phyloP scores from a whole-genome alignment of 768 basidiomycete genomes.

The Tricholoma bakamatsutake region DNA sequence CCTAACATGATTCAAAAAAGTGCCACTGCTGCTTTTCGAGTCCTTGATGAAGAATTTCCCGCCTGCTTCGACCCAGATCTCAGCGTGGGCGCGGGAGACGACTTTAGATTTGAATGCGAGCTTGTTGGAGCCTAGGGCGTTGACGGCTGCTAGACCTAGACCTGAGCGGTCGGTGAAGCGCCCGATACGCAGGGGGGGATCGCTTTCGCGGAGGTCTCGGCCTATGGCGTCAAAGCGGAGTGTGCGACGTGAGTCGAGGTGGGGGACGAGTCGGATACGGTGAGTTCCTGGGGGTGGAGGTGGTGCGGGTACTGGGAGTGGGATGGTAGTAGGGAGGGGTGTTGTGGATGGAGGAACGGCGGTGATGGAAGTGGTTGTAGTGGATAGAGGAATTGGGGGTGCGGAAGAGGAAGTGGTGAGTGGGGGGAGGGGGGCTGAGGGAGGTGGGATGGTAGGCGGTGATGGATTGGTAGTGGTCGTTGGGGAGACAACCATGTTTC shows the following conservation, averaged over 20 bases:
- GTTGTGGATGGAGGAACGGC: conserved; percentile 1
- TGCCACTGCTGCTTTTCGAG: conserved; percentile 86
- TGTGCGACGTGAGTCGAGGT: conserved; percentile 85
- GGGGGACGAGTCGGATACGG: conserved; percentile 91
- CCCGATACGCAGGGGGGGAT: conserved; percentile 77
- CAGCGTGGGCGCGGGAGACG: conserved; percentile 90
- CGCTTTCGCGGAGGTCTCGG: conserved; percentile 71
- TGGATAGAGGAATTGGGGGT: neutral
- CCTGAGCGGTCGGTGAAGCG: conserved; percentile 89
- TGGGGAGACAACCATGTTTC: conserved; percentile 34
- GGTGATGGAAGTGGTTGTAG: conserved; percentile 3
- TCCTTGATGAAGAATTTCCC: conserved; percentile 83
- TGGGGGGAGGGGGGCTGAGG: conserved; percentile 14
- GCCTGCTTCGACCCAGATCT: conserved; percentile 76
- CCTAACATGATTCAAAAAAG: conserved; percentile 92
- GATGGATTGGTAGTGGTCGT: conserved; percentile 2
- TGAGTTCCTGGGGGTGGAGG: conserved; percentile 26
- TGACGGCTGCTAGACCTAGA: conserved; percentile 56
- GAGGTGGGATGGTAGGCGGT: neutral
- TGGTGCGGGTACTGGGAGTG: neutral
- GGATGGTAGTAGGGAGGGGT: too few relatives aligned
- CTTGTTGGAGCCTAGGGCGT: conserved; percentile 70
- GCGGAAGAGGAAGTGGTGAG: conserved; percentile 3
- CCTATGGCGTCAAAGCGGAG: conserved; percentile 90
- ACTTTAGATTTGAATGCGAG: conserved; percentile 96